Base-by-base conservation (phyloP, 2,329 filamentous ascomycete genomes). In the Scortechinia acanthostroma region DNA sequence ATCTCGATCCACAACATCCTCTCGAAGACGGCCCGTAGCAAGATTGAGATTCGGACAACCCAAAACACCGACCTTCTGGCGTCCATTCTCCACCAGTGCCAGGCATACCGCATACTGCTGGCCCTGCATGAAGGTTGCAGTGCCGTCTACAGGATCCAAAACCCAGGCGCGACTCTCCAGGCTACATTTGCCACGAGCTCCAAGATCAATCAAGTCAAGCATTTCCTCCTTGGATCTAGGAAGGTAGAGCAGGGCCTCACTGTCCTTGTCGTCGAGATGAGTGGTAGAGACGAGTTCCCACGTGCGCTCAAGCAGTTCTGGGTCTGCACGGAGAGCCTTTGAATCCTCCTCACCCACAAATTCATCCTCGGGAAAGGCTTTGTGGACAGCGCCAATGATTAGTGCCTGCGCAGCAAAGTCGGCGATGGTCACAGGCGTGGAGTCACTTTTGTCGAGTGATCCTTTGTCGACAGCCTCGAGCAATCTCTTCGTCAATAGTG, bases 101-200 rank as follows among this genome's bases (percentile, higher is more conserved):
- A 83, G 61, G 48, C 76, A 76, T 3, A 84, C 76, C 2, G 74
- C 79, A 48, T 83, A 84, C 59, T 84, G 80, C 58, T 78, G 69
- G 2, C 75, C 75, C 30, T 62, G 62, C 50, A 84, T 71, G 47
- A 81, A 84, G 0, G 77, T 75, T 15, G 73, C 74, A 1, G 80
- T 84, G 22, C 80, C 80, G 51, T 84, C 80, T 4, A 84, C 74
- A 0, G 80, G 80, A 53, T 84, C 80, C 55, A 84, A 70, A 22
- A 79, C 71, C 80, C 80, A 84, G 44, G 76, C 69, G 1, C 71
- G 62, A 2, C 59, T 69, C 48, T 51, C 63, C 49, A 53, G 56
- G 3, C 58, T 60, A 42, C 61, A 62, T 6, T 58, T 50, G 1
- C 69, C 70, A 2, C 62, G 55, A 1, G 67, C 72, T 2, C 80